Conservation (phyloP, 2,329 filamentous ascomycete species). For the Trichoderma aggressivum region DNA sequence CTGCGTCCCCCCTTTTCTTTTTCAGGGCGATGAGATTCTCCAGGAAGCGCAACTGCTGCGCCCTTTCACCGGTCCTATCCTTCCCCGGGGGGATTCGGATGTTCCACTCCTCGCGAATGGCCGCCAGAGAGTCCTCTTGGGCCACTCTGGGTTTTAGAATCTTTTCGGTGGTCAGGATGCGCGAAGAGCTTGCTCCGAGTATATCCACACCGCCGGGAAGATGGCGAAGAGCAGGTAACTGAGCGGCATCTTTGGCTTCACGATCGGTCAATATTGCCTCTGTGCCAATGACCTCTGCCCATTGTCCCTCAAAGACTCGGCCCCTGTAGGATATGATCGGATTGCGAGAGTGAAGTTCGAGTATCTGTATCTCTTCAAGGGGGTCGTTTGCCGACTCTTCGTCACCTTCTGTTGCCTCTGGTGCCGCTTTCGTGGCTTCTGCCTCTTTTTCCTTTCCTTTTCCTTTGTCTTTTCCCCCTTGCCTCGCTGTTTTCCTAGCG, state of each 20-base stretch:
- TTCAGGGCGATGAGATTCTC: conserved; percentile 65
- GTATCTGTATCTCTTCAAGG: conserved; percentile 63
- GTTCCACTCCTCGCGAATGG: conserved; percentile 42
- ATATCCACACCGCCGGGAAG: conserved; percentile 63
- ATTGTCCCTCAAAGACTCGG: conserved; percentile 73
- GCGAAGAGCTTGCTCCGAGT: conserved; percentile 65
- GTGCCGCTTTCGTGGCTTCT: conserved; percentile 7
- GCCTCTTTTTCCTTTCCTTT: conserved; percentile 19
- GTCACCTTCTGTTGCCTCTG: conserved; percentile 12
- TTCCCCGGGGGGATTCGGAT: conserved; percentile 45
- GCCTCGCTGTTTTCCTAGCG: not conserved
- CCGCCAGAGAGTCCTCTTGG: conserved; percentile 34
- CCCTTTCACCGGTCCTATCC: conserved; percentile 46
- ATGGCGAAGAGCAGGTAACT: conserved; percentile 47
- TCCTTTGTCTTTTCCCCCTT: conserved; percentile 6
- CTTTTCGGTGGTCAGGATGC: conserved; percentile 65
- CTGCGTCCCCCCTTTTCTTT: conserved; percentile 59
- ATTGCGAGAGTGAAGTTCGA: conserved; percentile 73
- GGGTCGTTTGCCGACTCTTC: conserved; percentile 19
- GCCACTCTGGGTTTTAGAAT: conserved; percentile 49
- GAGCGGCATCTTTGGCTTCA: conserved; percentile 44
- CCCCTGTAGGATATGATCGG: conserved; percentile 79
- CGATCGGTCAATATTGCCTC: conserved; percentile 68
- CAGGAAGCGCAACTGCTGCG: conserved; percentile 55
- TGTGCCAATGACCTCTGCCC: conserved; percentile 80